Evolutionary conservation across 2,329 filamentous ascomycete genomes (phyloP).

Genomic region (Penicillium sp.): DNA sequence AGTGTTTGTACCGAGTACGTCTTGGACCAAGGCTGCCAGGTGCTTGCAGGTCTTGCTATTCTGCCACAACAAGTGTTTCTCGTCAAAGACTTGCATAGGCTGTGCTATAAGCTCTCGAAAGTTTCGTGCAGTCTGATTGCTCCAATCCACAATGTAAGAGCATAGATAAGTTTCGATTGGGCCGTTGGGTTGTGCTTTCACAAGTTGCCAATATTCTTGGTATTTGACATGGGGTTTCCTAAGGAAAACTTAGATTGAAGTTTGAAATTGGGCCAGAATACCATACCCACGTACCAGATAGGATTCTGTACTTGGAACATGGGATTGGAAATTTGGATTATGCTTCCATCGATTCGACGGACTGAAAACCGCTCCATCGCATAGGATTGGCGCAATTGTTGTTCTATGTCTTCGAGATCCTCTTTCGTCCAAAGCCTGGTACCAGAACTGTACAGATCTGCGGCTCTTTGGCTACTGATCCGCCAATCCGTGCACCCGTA

Average conservation of each 20-base stretch:
- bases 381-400: constrained; percentile 16
- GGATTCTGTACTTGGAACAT: constrained; percentile 17
- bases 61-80: constrained; percentile 14
- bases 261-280: constrained; percentile 8
- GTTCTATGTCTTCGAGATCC: constrained; percentile 17
- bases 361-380: constrained; percentile 13
- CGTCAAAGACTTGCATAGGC: constrained; percentile 16
- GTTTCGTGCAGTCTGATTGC: constrained; percentile 14
- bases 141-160: constrained; percentile 20
- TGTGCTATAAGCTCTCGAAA: constrained; percentile 18
- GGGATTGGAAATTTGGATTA: constrained; percentile 17
- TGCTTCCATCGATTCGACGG: constrained; percentile 17
- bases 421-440: constrained; percentile 16
- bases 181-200: constrained; percentile 14
- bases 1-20: constrained; percentile 9
- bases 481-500: constrained; percentile 17
- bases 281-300: constrained; percentile 17
- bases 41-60: constrained; percentile 16
- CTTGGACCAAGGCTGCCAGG: constrained; percentile 11
- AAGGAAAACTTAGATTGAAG: constrained; percentile 10
- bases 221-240: constrained; percentile 18
- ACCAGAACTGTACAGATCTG: constrained; percentile 17
- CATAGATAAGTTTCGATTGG: constrained; percentile 16
- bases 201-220: constrained; percentile 18
- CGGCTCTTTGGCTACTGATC: constrained; percentile 17